These are phyloP conservation scores for Sugiyamaella chiloensis DNA, from an alignment of 805 yeast genomes.

Conservation along the genomic window DNA sequence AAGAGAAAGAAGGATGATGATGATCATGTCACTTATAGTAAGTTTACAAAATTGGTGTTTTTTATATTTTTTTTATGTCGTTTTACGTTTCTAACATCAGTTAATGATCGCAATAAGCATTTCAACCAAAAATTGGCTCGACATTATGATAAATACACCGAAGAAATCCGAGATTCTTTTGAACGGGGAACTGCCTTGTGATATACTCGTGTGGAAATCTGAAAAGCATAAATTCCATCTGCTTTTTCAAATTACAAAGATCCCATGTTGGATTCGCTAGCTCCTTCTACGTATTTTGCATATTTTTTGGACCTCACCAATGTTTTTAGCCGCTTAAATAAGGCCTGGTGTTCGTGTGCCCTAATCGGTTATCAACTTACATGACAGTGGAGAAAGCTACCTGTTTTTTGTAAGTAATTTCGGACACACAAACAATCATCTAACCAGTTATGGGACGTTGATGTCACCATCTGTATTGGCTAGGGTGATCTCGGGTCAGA, in stretches of 20 bases:
- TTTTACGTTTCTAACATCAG: slow-evolving; percentile 32
- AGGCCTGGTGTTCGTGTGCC: too few relatives aligned
- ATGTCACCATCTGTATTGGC: slow-evolving; percentile 25
- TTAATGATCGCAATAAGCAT: slow-evolving; percentile 70
- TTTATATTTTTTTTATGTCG: not conserved
- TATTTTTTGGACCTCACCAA: too few relatives aligned
- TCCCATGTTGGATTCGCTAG: not conserved
- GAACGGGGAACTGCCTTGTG: slow-evolving; percentile 37
- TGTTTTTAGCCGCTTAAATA: too few relatives aligned
- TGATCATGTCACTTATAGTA: slow-evolving; percentile 38
- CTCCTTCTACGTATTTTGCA: not conserved
- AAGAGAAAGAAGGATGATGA: slow-evolving; percentile 34
- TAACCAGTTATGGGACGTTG: slow-evolving; percentile 25
- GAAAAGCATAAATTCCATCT: too few relatives aligned
- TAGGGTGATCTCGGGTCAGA: slow-evolving; percentile 19
- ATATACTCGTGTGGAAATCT: too few relatives aligned
- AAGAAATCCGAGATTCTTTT: slow-evolving; percentile 35
- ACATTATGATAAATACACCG: slow-evolving; percentile 46
- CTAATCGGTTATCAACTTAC: not conserved
- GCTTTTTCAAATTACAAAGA: too few relatives aligned
- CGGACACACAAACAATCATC: not conserved
- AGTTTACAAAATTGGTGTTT: slow-evolving; percentile 10
- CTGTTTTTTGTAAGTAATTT: slow-evolving; percentile 11
- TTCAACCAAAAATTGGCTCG: slow-evolving; percentile 67
- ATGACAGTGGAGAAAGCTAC: slow-evolving; percentile 1